Conservation (phyloP, 1,284 basidiomycete genomes). For the Entoloma clypeatum region DNA sequence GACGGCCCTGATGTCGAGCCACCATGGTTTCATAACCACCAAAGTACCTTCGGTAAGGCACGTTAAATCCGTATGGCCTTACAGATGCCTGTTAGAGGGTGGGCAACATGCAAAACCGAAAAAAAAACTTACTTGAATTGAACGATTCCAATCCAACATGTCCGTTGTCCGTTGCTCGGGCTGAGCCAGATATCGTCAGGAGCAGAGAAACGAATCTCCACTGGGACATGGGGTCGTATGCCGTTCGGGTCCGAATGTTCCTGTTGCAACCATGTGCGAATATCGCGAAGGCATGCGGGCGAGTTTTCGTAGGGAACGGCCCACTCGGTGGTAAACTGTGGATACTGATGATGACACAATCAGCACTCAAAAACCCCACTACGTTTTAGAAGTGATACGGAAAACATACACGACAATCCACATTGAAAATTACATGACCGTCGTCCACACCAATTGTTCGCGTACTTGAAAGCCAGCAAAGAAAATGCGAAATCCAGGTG, state of each 20-base stretch:
- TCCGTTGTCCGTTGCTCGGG: conserved; percentile 77
- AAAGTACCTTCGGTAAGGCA: conserved; percentile 87
- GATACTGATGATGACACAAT: conserved; percentile 48
- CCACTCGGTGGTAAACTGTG: conserved; percentile 92
- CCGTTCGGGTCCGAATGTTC: conserved; percentile 70
- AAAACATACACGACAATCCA: conserved; percentile 70
- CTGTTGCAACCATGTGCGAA: conserved; percentile 71
- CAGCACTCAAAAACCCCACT: conserved; percentile 21
- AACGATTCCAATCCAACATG: conserved; percentile 94
- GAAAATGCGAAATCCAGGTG: conserved; percentile 50
- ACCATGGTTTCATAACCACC: conserved; percentile 77
- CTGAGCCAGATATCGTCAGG: conserved; percentile 93
- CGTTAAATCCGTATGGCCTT: conserved; percentile 86
- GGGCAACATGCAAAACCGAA: conserved; percentile 6
- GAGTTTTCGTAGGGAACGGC: conserved; percentile 75
- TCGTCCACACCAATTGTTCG: conserved; percentile 62
- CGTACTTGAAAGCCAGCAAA: conserved; percentile 56
- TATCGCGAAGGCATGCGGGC: conserved; percentile 64
- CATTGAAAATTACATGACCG: conserved; percentile 76
- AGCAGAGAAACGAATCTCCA: conserved; percentile 90
- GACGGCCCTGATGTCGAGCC: conserved; percentile 72
- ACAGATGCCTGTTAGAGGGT: conserved; percentile 12
- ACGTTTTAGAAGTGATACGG: conserved; percentile 13
- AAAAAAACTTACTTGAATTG: conserved; percentile 79
- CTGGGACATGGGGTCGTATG: conserved; percentile 85